Base-by-base conservation (phyloP, 257 asterid species). In the Ilex aquifolium region DNA sequence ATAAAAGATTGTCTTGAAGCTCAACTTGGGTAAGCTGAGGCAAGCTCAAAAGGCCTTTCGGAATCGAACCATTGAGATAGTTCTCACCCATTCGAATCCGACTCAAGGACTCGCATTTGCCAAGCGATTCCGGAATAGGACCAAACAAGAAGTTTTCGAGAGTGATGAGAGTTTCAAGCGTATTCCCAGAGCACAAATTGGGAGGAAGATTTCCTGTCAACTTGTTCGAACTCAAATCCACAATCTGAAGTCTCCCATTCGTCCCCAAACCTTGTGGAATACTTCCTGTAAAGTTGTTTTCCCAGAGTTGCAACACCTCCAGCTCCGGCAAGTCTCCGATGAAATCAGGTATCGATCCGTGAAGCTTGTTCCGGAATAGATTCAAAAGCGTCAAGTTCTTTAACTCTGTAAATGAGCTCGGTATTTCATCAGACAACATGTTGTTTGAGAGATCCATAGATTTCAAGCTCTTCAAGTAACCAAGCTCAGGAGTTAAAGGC, bases 391-490 rank as follows among this genome's bases (percentile, higher is more conserved):
- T 88, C 6, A 92, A 57, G 63, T 88, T 92, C 67, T 77, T 86
- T 2, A 92, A 83, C 71, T 85, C 78, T 0, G 86, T 71, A 70
- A 92, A 92, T 21, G 89, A 49, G 0, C 73, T 36, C 10, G 98
- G 95, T 29, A 92, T 79, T 72, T 85, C 97, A 6, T 97, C 95
- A 29, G 89, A 64, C 29, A 92, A 72, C 74, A 61, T 39, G 56
- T 92, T 92, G 77, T 92, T 92, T 0, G 98, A 92, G 62, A 92
- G 90, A 83, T 92, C 98, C 84, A 92, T 63, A 6, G 98, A 92
- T 78, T 85, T 88, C 66, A 92, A 70, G 80, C 80, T 85, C 51
- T 77, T 92, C 30, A 92, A 63, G 61, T 69, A 50, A 32, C 98
- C 98, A 5, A 92, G 76, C 82, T 87, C 97, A 42, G 85, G 76